Evolutionary conservation across 2,329 filamentous ascomycete genomes (phyloP).

Genomic region (Penicillium sp.): DNA sequence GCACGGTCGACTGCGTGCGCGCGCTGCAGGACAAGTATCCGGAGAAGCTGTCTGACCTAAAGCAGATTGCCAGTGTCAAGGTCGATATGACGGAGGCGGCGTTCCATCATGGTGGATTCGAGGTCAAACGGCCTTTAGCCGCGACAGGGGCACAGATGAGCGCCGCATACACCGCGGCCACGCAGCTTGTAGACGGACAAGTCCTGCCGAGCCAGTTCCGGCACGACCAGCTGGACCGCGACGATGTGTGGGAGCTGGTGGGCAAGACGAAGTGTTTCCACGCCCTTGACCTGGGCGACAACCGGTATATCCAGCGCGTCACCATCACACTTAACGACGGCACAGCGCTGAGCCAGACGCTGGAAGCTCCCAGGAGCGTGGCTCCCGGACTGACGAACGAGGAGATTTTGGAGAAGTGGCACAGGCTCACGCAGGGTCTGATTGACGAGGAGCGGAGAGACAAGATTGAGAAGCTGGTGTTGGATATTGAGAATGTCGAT

Average conservation of each 20-base stretch:
- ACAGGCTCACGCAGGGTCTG: slow-evolving; percentile 24
- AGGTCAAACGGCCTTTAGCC: slow-evolving; percentile 29
- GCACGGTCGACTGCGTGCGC: slow-evolving; percentile 32
- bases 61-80: slow-evolving; percentile 1
- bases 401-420: slow-evolving; percentile 36
- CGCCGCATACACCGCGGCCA: slow-evolving; percentile 32
- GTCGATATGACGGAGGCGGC: slow-evolving; percentile 15
- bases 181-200: slow-evolving; percentile 35
- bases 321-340: slow-evolving; percentile 23
- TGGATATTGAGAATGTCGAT: slow-evolving; percentile 25
- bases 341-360: slow-evolving; percentile 15
- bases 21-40: slow-evolving; percentile 29
- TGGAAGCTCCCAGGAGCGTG: slow-evolving; percentile 28
- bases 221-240: slow-evolving; percentile 28
- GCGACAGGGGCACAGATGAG: slow-evolving; percentile 40
- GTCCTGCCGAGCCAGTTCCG: slow-evolving; percentile 34
- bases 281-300: slow-evolving; percentile 13
- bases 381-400: slow-evolving; percentile 32
- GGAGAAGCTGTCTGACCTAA: slow-evolving; percentile 19
- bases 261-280: slow-evolving; percentile 25
- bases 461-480: slow-evolving; percentile 28
- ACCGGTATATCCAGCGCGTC: slow-evolving; percentile 15
- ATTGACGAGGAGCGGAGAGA: slow-evolving; percentile 24
- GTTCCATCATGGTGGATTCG: slow-evolving; percentile 37
- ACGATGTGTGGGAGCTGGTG: slow-evolving; percentile 34